phyloP scores from a whole-genome alignment of 1,139 yeast genomes.

The Zhuliangozyma blackwelliae region DNA sequence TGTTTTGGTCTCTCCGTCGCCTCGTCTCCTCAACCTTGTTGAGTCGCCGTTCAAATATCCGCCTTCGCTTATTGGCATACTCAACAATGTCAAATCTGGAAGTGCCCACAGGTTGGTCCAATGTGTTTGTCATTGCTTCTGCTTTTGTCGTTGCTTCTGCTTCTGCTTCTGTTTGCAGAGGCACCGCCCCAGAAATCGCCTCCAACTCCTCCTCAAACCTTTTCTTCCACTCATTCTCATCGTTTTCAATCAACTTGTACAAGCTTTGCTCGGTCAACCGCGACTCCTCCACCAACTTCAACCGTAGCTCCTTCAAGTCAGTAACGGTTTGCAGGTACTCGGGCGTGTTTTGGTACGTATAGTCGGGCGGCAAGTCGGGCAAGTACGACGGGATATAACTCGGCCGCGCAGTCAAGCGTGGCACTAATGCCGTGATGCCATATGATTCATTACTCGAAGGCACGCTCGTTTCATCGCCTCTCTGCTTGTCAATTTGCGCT shows the following conservation, averaged over 20 bases:
- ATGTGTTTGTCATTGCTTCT: not conserved
- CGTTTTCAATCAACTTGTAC: conserved; percentile 49
- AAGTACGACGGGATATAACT: conserved; percentile 66
- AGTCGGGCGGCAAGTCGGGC: conserved; percentile 90
- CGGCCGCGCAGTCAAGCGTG: conserved; percentile 49
- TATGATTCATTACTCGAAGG: conserved; percentile 39
- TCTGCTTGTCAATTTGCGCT: conserved; percentile 2
- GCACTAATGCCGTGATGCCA: conserved; percentile 50
- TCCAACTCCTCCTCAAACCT: conserved; percentile 20
- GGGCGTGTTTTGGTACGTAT: conserved; percentile 79
- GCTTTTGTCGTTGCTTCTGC: conserved; percentile 9
- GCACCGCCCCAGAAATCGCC: not conserved
- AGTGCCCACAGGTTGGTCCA: not conserved
- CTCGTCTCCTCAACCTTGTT: conserved; percentile 6
- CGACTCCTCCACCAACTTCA: conserved; percentile 74
- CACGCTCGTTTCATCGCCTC: conserved; percentile 14
- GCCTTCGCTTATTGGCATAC: conserved; percentile 48
- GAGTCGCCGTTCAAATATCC: conserved; percentile 17
- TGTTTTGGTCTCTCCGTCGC: conserved; percentile 23
- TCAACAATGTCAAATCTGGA: conserved; percentile 49
- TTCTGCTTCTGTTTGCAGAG: too few species aligned
- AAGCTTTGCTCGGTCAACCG: conserved; percentile 75
- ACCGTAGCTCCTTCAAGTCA: conserved; percentile 68
- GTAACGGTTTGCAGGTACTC: conserved; percentile 58
- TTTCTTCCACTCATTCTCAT: conserved; percentile 31